A percentile compares a stretch with the other conserved stretches of the same genome.
Evolutionary conservation across 352 stramenopile species (phyloP).

Genomic region (Pythium sp.): DNA sequence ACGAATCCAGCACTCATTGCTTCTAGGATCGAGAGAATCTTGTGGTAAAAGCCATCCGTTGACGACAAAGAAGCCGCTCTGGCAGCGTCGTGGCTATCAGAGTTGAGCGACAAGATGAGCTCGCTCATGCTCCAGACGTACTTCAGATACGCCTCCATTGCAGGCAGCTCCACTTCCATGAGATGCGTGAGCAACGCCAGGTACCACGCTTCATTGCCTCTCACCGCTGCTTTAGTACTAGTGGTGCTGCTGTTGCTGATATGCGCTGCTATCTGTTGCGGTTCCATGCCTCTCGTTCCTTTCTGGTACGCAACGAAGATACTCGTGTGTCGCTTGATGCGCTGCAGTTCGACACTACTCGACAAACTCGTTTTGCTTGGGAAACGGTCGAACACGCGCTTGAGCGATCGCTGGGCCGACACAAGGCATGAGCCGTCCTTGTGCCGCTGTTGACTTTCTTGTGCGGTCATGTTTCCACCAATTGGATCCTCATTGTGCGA

Average conservation of each 20-base stretch:
- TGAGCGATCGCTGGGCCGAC: slow-evolving; percentile 24
- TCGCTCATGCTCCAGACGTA: slow-evolving; percentile 41
- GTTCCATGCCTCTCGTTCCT: slow-evolving; percentile 14
- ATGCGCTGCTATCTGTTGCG: slow-evolving; percentile 10
- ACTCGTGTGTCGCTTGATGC: slow-evolving; percentile 36
- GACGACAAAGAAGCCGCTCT: slow-evolving; percentile 14
- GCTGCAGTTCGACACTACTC: slow-evolving; percentile 36
- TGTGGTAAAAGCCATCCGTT: background rate
- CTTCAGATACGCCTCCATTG: slow-evolving; percentile 43
- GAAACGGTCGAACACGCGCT: slow-evolving; percentile 22
- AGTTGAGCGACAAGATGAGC: slow-evolving; percentile 29
- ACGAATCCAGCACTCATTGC: slow-evolving; percentile 8
- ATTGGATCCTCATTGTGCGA: too few species aligned
- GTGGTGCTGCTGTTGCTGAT: background rate
- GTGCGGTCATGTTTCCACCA: background rate
- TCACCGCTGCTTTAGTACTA: background rate
- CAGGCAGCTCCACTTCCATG: slow-evolving; percentile 41
- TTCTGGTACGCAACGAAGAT: slow-evolving; percentile 38
- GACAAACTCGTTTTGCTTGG: slow-evolving; percentile 34
- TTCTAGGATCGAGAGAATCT: slow-evolving; percentile 21
- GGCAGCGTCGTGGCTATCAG: slow-evolving; percentile 17
- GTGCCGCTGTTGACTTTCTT: background rate
- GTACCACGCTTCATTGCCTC: slow-evolving; percentile 15
- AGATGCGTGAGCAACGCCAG: slow-evolving; percentile 33
- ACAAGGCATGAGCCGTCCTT: background rate